Evolutionary conservation across 495 filamentous ascomycete species (phyloP).

Genomic region (Trichocladium uniseriatum): DNA sequence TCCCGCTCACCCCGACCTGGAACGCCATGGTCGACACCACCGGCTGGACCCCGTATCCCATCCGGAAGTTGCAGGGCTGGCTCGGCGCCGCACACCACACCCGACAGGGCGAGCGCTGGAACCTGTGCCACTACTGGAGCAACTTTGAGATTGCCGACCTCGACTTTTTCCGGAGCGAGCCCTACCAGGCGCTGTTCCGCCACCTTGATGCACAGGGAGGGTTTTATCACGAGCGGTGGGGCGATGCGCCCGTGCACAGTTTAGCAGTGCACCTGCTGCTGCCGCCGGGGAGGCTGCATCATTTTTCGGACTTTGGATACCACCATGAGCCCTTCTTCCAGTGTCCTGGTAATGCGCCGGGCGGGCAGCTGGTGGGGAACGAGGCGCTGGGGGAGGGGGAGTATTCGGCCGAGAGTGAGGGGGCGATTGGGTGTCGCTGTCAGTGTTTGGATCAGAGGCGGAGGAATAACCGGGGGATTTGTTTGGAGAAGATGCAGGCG

Average conservation of each 20-base stretch:
- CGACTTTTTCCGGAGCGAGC: constrained; percentile 41
- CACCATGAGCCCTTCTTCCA: constrained; percentile 42
- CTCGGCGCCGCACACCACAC: constrained; percentile 27
- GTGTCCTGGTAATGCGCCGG: constrained; percentile 37
- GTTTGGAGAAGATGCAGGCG: not conserved
- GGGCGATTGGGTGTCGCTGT: constrained; percentile 37
- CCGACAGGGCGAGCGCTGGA: constrained; percentile 36
- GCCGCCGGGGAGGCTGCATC: constrained; percentile 40
- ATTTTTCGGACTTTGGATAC: constrained; percentile 47
- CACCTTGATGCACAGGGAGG: constrained; percentile 41
- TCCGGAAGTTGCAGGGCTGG: constrained; percentile 28
- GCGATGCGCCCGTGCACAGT: constrained; percentile 47
- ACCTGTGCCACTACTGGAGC: constrained; percentile 49
- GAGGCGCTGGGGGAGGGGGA: constrained; percentile 22
- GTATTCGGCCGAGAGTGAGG: constrained; percentile 27
- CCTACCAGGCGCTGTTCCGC: constrained; percentile 41
- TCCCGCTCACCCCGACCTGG: constrained; percentile 29
- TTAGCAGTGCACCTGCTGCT: constrained; percentile 44
- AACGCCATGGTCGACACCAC: constrained; percentile 29
- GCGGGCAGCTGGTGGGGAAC: constrained; percentile 29
- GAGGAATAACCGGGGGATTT: constrained; percentile 2
- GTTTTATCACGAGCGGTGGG: constrained; percentile 50
- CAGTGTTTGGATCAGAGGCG: constrained; percentile 22
- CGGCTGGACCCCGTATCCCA: constrained; percentile 27
- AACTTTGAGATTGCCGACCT: constrained; percentile 50